Percentiles rank a stretch among this genome's conserved stretches.
phyloP scores from a whole-genome alignment of 2,329 filamentous ascomycete species.

The Lachnellula occidentalis region DNA sequence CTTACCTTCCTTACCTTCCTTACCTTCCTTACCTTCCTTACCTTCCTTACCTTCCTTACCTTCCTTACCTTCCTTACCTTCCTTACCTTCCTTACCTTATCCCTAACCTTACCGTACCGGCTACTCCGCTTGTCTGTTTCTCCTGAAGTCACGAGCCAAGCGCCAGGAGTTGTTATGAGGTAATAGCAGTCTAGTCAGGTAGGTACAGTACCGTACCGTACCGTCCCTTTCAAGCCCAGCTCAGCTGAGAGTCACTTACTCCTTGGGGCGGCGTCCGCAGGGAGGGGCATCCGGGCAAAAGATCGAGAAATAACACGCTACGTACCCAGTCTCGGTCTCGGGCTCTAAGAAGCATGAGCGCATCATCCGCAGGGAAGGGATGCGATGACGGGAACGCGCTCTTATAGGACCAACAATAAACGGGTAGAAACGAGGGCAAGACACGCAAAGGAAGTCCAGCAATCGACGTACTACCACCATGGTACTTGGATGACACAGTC shows the following conservation, averaged over 20 bases:
- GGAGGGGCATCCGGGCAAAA: not conserved
- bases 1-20: no score
- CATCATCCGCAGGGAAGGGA: slow-evolving; percentile 1
- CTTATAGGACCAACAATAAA: slow-evolving; percentile 4
- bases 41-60: no score
- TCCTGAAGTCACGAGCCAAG: not conserved
- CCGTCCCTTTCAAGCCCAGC: no score
- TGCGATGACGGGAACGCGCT: slow-evolving; percentile 2
- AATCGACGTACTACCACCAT: no score
- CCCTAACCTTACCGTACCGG: not conserved
- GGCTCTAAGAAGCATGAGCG: not conserved
- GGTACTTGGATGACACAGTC: not conserved
- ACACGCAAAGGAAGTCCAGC: not conserved
- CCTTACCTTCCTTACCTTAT: not conserved
- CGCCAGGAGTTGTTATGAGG: not conserved
- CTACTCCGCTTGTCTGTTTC: not conserved
- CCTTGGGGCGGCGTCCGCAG: not conserved
- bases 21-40: no score
- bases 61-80: no score
- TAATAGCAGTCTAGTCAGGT: no score
- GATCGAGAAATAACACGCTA: not conserved
- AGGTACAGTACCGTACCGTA: no score
- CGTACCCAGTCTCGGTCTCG: not conserved
- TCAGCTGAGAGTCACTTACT: no score
- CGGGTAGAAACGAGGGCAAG: slow-evolving; percentile 2